Base-by-base conservation (phyloP, 2,329 filamentous ascomycete genomes). In the Kalmusia sp. region DNA sequence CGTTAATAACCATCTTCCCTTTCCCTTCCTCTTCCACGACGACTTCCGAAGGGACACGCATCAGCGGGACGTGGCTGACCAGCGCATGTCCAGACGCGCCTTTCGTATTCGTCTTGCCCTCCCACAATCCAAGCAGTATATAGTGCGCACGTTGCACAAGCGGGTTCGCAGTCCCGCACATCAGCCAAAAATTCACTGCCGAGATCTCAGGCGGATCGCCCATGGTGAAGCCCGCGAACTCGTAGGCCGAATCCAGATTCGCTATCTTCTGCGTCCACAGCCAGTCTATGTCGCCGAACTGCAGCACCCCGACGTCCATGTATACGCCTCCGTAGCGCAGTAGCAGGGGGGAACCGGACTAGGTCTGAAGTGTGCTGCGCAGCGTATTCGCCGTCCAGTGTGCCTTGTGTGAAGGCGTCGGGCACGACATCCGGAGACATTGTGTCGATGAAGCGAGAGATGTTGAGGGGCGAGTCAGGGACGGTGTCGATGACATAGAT, bases 311-410 rank as follows among this genome's bases (percentile, higher is more conserved):
- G 0, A 83, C 83, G 58, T 86, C 84, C 0, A 82, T 79, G 59
- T 85, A 87, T 0, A 85, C 76, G 24, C 84, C 84, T 40, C 84
- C 84, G 57, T 85, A 83, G 49, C 71, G 77, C 9, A 84, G 73
- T n/a, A 87, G 68, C 11, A 86, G 71, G 2, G 84, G n/a, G 84
- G 59, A 76, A 85, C 1, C 84, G 79, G 3, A 86, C 80, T 1
- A 87, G 78, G 54, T 87, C 84, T 0, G 82, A 84, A 0, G 76
- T 81, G 61, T 86, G 83, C 60, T 86, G 83, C 2, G 72, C 68
- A 0, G 77, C 78, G 64, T 83, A 84, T 7, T 69, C 68, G 12
- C 84, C 83, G 3, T 71, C 72, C 6, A 86, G 72, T 0, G 75
- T 77, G 6, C 77, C 76, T n/a, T 83, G 72, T 6, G 67, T 65